Conservation (phyloP, 345 rosid genomes). For the Populus ilicifolia region DNA sequence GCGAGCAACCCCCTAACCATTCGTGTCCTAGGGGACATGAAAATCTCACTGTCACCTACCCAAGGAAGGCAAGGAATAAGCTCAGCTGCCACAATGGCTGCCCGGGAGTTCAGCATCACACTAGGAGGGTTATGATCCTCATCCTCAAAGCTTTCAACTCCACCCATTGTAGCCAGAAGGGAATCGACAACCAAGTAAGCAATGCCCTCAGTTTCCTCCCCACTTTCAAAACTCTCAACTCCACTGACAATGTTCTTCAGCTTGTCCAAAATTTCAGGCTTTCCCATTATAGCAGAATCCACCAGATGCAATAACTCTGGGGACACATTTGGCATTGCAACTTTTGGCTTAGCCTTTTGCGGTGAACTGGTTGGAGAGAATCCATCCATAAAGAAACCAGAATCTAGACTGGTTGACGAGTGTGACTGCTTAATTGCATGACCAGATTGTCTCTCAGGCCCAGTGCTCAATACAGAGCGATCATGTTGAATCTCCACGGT, state of each 20-base stretch:
- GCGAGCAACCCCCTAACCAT: conserved; percentile 94
- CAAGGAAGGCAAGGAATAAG: conserved; percentile 88
- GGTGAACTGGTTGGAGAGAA: conserved; percentile 66
- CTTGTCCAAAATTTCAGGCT: conserved; percentile 81
- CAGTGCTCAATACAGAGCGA: conserved; percentile 50
- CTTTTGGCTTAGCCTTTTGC: conserved; percentile 58
- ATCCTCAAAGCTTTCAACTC: conserved; percentile 97
- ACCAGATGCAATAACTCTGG: conserved; percentile 96
- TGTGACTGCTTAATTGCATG: conserved; percentile 41
- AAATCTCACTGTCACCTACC: conserved; percentile 55
- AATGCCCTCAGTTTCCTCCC: conserved; percentile 72
- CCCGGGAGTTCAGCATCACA: conserved; percentile 95
- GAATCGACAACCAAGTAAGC: conserved; percentile 91
- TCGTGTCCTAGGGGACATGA: conserved; percentile 90
- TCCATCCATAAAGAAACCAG: conserved; percentile 39
- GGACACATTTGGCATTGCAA: conserved; percentile 81
- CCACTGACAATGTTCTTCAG: conserved; percentile 85
- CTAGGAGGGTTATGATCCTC: conserved; percentile 95
- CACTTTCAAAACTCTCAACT: conserved; percentile 64
- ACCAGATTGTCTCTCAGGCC: conserved; percentile 43
- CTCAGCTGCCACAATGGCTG: conserved; percentile 94
- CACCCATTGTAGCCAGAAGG: conserved; percentile 98
- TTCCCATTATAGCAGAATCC: conserved; percentile 99
- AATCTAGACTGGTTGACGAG: conserved; percentile 57
- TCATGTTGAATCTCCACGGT: conserved; percentile 37